phyloP scores from a whole-genome alignment of 139 green algal species.

The Closterium sp. region DNA sequence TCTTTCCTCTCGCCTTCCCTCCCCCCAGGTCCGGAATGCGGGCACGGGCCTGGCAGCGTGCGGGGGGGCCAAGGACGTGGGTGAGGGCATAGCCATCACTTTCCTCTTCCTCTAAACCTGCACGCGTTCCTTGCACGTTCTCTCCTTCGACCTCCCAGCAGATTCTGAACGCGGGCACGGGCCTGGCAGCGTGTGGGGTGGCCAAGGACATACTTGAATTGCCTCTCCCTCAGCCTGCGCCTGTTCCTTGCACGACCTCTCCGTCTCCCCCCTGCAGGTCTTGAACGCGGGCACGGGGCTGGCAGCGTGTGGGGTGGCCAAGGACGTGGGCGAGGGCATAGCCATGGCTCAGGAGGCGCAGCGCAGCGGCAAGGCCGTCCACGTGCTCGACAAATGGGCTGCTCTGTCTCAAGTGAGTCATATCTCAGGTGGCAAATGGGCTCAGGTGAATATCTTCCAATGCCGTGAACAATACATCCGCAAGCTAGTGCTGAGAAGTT shows the following conservation, averaged over 20 bases:
- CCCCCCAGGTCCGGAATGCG: slow-evolving; percentile 49
- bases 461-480: too few relatives aligned
- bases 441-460: not conserved
- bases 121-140: too few relatives aligned
- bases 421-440: not conserved
- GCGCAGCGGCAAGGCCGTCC: slow-evolving; percentile 36
- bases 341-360: slow-evolving; percentile 82
- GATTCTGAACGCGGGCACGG: too few relatives aligned
- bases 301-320: slow-evolving; percentile 70
- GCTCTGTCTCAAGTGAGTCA: slow-evolving; percentile 42
- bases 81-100: slow-evolving; percentile 87
- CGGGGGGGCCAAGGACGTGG: slow-evolving; percentile 62
- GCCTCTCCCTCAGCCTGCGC: too few relatives aligned
- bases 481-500: too few relatives aligned
- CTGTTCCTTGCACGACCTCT: too few relatives aligned
- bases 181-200: too few relatives aligned
- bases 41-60: slow-evolving; percentile 81
- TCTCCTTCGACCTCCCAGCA: too few relatives aligned
- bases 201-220: too few relatives aligned
- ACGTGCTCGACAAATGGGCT: slow-evolving; percentile 54
- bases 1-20: too few relatives aligned
- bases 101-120: too few relatives aligned
- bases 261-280: slow-evolving; percentile 33
- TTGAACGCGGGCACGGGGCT: slow-evolving; percentile 75
- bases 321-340: slow-evolving; percentile 76